Base-by-base conservation (phyloP, 2,329 filamentous ascomycete genomes). In the Ophiostoma ips region DNA sequence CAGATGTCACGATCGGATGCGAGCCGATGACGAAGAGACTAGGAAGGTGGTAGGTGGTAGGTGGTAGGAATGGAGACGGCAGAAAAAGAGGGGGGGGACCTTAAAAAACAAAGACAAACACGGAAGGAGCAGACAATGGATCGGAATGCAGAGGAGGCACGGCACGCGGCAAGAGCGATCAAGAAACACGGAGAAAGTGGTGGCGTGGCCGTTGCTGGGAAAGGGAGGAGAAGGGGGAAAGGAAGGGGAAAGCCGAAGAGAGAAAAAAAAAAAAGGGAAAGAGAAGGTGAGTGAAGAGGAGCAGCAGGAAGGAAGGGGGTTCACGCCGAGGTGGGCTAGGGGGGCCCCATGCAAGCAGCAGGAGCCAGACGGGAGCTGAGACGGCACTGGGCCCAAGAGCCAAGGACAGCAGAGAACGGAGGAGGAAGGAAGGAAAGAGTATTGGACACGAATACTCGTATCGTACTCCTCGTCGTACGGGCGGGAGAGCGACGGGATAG, bases 81-180 rank as follows among this genome's bases (percentile, higher is more conserved):
- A 45, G 43, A 45, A 45, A 45, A 44, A 44, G 33, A 44, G 41
- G 30, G 41, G 41, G 41, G 41, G 18, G 24, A 44, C 15, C 33
- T n/a, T 31, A 33, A 16, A 44, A 30, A 21, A 43, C n/a, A 18
- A 30, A 44, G 41, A 28, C 3, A 6, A 15, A 30, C 19, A 30
- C 8, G n/a, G 16, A 21, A 19, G 11, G 37, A 21, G 16, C 35
- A 37, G 15, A 37, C 13, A 37, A 37, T 3, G 35, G 11, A 12
- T 8, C 11, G 13, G 11, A 31, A 31, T 6, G 30, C 30, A 31
- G 30, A 31, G 11, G 11, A 31, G 30, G 30, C 30, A 31, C 30
- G 7, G 11, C n/a, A n/a, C n/a, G n/a, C n/a, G n/a, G n/a, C n/a
- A n/a, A n/a, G n/a, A n/a, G 24, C 24, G 24, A 28, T 4, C 24